These are phyloP conservation scores for Volvariella surrecta DNA, from an alignment of 1,284 basidiomycete species.

Conservation along the genomic window DNA sequence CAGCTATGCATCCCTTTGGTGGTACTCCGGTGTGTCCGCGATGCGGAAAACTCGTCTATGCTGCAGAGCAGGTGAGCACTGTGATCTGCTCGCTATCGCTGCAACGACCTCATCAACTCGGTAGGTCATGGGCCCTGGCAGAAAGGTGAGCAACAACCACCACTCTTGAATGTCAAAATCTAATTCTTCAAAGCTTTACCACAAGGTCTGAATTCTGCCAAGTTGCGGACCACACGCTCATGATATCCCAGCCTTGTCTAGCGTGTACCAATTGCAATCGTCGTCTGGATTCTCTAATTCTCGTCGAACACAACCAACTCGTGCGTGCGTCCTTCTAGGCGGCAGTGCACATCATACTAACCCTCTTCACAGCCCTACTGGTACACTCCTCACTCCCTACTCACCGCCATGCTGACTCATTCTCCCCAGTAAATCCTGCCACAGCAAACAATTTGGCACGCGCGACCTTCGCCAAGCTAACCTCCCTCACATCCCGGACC, in stretches of 20 bases:
- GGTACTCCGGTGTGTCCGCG: slow-evolving; percentile 56
- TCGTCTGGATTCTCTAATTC: slow-evolving; percentile 61
- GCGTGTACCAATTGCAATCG: slow-evolving; percentile 64
- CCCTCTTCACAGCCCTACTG: slow-evolving; percentile 47
- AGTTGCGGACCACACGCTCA: too few species aligned
- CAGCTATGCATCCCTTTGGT: slow-evolving; percentile 65
- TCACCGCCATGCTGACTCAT: slow-evolving; percentile 7
- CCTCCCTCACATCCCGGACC: slow-evolving; percentile 38
- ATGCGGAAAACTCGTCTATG: slow-evolving; percentile 66
- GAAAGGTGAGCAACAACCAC: slow-evolving; percentile 46
- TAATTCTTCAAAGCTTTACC: slow-evolving; percentile 48
- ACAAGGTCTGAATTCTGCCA: slow-evolving; percentile 52
- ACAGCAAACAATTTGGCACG: slow-evolving; percentile 64
- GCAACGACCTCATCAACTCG: slow-evolving; percentile 6
- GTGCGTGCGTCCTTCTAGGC: slow-evolving; percentile 27
- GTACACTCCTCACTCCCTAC: slow-evolving; percentile 23
- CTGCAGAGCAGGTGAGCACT: slow-evolving; percentile 63
- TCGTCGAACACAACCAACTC: slow-evolving; percentile 71
- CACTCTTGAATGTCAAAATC: slow-evolving; percentile 5
- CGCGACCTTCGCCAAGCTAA: slow-evolving; percentile 68
- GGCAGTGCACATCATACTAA: slow-evolving; percentile 8
- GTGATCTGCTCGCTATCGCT: slow-evolving; percentile 2
- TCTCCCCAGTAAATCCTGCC: slow-evolving; percentile 57
- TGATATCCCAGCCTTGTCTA: slow-evolving; percentile 49
- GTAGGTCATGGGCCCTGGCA: slow-evolving; percentile 71